phyloP scores from a whole-genome alignment of 1,284 basidiomycete genomes.

The Irpex sp. region DNA sequence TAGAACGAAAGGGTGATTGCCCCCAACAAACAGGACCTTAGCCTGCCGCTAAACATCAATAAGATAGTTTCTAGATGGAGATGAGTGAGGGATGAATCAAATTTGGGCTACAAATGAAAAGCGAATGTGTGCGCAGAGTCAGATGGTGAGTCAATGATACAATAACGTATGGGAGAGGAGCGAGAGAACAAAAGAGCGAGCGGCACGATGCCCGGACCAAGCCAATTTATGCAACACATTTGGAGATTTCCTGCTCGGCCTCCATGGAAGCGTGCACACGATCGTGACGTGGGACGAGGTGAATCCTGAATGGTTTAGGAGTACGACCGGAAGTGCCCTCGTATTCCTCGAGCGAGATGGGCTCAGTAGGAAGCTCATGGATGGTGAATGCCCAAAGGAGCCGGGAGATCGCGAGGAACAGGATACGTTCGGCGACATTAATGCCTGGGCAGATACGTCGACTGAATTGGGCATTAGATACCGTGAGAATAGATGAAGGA shows the following conservation, averaged over 20 bases:
- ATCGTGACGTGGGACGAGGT: constrained; percentile 12
- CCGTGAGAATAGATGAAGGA: neutral
- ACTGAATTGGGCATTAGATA: constrained; percentile 8
- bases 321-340: constrained; percentile 14
- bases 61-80: neutral
- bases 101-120: constrained; percentile 13
- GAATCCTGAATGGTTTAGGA: constrained; percentile 12
- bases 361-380: constrained; percentile 13
- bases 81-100: neutral
- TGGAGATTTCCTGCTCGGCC: constrained; percentile 9
- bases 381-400: constrained; percentile 14
- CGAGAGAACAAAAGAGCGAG: neutral
- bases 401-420: constrained; percentile 16
- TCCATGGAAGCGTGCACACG: constrained; percentile 10
- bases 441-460: constrained; percentile 21
- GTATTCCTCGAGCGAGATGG: constrained; percentile 16
- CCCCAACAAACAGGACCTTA: neutral
- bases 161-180: constrained; percentile 6
- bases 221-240: neutral
- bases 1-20: constrained; percentile 13
- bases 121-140: neutral
- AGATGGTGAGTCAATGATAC: constrained; percentile 12
- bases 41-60: neutral
- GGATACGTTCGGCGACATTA: constrained; percentile 13
- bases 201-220: neutral